phyloP scores from a whole-genome alignment of 106 monocot species.

The Acorus gramineus region DNA sequence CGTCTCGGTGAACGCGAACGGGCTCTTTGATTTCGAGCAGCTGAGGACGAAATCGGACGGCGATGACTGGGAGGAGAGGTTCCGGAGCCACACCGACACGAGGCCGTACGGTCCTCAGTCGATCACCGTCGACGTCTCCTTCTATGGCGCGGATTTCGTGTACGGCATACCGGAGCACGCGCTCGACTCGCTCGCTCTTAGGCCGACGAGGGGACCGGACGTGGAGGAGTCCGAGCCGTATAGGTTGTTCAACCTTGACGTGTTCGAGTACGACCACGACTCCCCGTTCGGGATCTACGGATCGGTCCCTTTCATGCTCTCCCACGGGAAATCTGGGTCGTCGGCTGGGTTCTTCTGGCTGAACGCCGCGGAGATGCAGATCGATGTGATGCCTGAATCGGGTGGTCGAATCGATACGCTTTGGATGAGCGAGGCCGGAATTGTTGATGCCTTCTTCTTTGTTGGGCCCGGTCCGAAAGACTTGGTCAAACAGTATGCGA shows the following conservation, averaged over 20 bases:
- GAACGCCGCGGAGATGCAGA: constrained; percentile 98
- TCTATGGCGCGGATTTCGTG: constrained; percentile 82
- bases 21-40: constrained; percentile 92
- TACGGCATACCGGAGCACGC: constrained; percentile 97
- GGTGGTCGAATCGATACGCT: constrained; percentile 61
- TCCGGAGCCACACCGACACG: constrained; percentile 71
- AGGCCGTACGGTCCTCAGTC: constrained; percentile 89
- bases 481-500: constrained; percentile 63
- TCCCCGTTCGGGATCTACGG: constrained; percentile 94
- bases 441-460: constrained; percentile 89
- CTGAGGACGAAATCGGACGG: constrained; percentile 54
- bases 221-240: constrained; percentile 86
- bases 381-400: constrained; percentile 94
- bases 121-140: constrained; percentile 76
- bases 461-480: constrained; percentile 89
- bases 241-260: constrained; percentile 86
- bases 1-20: constrained; percentile 77
- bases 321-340: constrained; percentile 39
- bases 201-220: constrained; percentile 67
- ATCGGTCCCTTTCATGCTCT: constrained; percentile 90
- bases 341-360: constrained; percentile 94
- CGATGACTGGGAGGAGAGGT: constrained; percentile 80
- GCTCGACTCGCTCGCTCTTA: constrained; percentile 48
- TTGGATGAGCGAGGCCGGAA: constrained; percentile 96
- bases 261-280: constrained; percentile 85